These are phyloP conservation scores for Candida mattraensis DNA, from an alignment of 805 yeast genomes.

Conservation along the genomic window DNA sequence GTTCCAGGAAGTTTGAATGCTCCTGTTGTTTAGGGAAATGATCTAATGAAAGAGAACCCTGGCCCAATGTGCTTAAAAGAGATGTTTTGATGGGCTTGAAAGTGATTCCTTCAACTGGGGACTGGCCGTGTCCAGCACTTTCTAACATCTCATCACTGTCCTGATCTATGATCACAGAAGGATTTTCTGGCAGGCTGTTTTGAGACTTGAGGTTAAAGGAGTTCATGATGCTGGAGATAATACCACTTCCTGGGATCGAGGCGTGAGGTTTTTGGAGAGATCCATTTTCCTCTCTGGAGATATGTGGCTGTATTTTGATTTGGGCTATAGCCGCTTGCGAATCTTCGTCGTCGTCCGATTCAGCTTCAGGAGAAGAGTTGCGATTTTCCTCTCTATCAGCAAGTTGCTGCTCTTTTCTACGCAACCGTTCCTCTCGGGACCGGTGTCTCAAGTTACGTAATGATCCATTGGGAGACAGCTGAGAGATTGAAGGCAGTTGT, in stretches of 20 bases:
- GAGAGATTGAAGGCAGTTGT: constrained; percentile 11
- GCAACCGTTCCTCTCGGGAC: constrained; percentile 4
- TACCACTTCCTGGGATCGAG: constrained; percentile 18
- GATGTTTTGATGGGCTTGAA: constrained; percentile 49
- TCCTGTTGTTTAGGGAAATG: constrained; percentile 25
- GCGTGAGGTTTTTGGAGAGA: too few relatives aligned
- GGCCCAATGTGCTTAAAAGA: constrained; percentile 48
- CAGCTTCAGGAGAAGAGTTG: too few relatives aligned
- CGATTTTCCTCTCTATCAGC: too few relatives aligned
- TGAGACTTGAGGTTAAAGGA: constrained; percentile 30
- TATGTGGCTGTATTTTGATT: too few relatives aligned
- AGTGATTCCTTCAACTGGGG: constrained; percentile 36
- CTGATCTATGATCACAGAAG: constrained; percentile 2
- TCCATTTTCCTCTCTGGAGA: too few relatives aligned
- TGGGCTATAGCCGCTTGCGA: too few relatives aligned
- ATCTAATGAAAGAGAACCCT: constrained; percentile 44
- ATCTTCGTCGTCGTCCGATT: too few relatives aligned
- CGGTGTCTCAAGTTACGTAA: constrained; percentile 4
- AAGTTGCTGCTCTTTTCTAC: constrained; percentile 1
- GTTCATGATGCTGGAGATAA: constrained; percentile 29
- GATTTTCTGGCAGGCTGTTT: constrained; percentile 15
- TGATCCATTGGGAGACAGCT: constrained; percentile 9
- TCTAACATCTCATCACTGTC: neutral
- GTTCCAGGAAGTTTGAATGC: constrained; percentile 1
- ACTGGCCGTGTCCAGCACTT: constrained; percentile 11